Evolutionary conservation across 495 filamentous ascomycete genomes (phyloP), one percentile per base, ranked within the genome.

Genomic region (Penicillium arizonense): DNA sequence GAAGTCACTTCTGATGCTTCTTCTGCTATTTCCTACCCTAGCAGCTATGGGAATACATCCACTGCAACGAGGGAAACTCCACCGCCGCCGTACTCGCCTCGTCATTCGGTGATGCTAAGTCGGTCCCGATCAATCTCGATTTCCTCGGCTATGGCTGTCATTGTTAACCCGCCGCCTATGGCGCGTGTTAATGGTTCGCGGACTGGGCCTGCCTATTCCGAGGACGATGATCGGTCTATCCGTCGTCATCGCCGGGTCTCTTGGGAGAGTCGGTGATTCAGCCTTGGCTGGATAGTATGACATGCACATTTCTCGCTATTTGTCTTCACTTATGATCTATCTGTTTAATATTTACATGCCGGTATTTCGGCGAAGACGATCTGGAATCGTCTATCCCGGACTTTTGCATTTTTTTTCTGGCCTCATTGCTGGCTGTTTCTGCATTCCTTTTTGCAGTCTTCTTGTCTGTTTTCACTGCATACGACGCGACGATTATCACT

Each of bases 41-140:
- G 74, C 53, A 76, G 72, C 45, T 77, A 73, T 54, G 74, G 74
- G 7, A 75, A 77, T 47, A 77, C 74, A 5, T 77, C 74, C 1
- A 77, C 74, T 8, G 74, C 73, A 9, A 77, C 74, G 5, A 52
- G 74, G 18, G 74, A 77, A 24, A 77, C 74, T 1, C 74, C 73
- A 2, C 74, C 74, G 32, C 74, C 74, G 44, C 70, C 74, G 4
- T 77, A 77, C 38, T 77, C 74, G 5, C 65, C 72, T 2, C 62
- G 61, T 8, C 56, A 58, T 6, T 65, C 62, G 4, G 53, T 52
- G 11, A 64, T 66, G 21, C 56, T 71, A 4, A 50, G 61, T 12
- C 63, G 69, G 10, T 71, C 73, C 0, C 53, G 73, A 28, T 63
- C 71, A 2, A 65, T 69, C 43, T 77, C 74, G 3, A 51, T 72